Conservation (phyloP, 495 filamentous ascomycete genomes). For the Durotheca rogersii region DNA sequence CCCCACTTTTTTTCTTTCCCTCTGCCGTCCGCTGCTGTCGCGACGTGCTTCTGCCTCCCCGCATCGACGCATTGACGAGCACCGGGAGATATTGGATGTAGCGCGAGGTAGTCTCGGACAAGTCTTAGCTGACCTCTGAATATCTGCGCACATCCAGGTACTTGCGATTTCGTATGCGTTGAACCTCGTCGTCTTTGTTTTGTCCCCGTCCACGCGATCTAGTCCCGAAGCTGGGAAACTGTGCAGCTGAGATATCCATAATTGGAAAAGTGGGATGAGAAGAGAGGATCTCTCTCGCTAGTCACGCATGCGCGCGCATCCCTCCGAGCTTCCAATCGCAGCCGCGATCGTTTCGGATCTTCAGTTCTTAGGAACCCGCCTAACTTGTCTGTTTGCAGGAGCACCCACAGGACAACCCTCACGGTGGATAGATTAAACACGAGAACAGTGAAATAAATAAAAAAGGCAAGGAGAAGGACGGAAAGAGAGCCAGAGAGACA, state of each 20-base stretch:
- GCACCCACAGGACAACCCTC: constrained; percentile 9
- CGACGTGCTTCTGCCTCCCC: constrained; percentile 6
- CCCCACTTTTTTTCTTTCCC: constrained; percentile 7
- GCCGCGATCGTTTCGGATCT: constrained; percentile 17
- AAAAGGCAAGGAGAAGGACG: too few relatives aligned
- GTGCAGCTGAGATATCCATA: constrained; percentile 12
- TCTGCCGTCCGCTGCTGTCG: constrained; percentile 8
- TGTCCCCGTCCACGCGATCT: constrained; percentile 1
- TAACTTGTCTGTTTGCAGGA: too few relatives aligned
- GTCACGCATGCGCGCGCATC: constrained; percentile 10
- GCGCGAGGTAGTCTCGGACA: constrained; percentile 8
- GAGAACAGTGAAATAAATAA: too few relatives aligned
- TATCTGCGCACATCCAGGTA: constrained; percentile 15
- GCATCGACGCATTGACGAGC: too few relatives aligned
- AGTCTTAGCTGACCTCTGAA: constrained; percentile 21
- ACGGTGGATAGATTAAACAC: constrained; percentile 16
- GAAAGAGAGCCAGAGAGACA: background rate
- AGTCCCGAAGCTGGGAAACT: constrained; percentile 12
- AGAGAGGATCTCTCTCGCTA: constrained; percentile 4
- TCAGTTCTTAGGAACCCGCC: background rate
- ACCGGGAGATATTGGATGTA: too few relatives aligned
- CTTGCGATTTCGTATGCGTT: constrained; percentile 24
- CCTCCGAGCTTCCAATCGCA: constrained; percentile 5
- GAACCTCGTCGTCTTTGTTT: constrained; percentile 16
- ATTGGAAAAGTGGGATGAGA: constrained; percentile 7